These are phyloP conservation scores for Toxicodendron radicans DNA, from an alignment of 345 rosid genomes.

Conservation along the genomic window DNA sequence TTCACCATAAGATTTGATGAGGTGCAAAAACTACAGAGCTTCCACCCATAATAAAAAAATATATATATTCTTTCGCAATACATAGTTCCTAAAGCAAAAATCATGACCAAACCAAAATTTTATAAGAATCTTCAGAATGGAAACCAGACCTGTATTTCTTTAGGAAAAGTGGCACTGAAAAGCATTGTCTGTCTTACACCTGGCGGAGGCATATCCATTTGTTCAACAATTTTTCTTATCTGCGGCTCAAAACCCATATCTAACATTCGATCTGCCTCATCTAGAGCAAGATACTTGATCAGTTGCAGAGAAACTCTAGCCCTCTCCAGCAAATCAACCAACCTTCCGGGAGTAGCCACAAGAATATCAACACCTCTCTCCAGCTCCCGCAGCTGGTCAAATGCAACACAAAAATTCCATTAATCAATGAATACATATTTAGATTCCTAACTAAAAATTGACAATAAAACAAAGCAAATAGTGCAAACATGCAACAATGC, in stretches of 20 bases:
- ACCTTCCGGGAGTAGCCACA: conserved; percentile 98
- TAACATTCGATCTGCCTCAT: conserved; percentile 98
- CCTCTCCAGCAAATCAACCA: conserved; percentile 92
- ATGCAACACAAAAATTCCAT: conserved; percentile 10
- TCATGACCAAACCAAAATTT: neutral
- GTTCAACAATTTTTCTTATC: conserved; percentile 92
- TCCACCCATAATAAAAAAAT: neutral
- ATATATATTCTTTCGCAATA: no score
- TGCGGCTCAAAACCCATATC: conserved; percentile 99
- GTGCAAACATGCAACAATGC: neutral
- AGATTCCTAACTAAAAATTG: neutral
- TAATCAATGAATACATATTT: neutral
- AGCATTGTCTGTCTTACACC: conserved; percentile 91
- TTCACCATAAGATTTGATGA: neutral
- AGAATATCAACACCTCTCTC: conserved; percentile 98
- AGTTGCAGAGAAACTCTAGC: conserved; percentile 93
- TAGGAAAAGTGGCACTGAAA: conserved; percentile 98
- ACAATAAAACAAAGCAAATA: neutral
- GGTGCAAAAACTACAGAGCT: neutral
- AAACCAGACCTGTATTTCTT: conserved; percentile 81
- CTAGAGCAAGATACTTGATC: conserved; percentile 89
- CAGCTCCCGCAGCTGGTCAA: conserved; percentile 79
- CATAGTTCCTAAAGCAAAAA: neutral
- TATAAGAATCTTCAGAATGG: neutral
- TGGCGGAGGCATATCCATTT: conserved; percentile 93